phyloP scores from a whole-genome alignment of 1,284 basidiomycete genomes.

The Marasmius tenuissimus region DNA sequence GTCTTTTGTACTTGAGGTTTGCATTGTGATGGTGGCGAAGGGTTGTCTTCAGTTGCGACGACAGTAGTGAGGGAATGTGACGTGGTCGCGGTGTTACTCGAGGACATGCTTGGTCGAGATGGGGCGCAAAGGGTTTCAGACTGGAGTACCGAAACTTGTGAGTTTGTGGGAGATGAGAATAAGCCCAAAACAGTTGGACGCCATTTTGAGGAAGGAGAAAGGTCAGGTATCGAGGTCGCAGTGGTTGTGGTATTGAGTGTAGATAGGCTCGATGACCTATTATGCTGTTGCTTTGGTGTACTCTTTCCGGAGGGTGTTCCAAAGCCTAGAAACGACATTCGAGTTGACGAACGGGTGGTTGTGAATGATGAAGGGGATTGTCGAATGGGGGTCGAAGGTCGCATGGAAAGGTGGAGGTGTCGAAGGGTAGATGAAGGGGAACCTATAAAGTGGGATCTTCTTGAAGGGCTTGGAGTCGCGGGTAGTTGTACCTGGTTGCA shows the following conservation, averaged over 20 bases:
- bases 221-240: slow-evolving; percentile 19
- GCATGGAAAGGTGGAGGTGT: slow-evolving; percentile 52
- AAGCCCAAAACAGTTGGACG: slow-evolving; percentile 62
- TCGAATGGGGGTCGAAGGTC: slow-evolving; percentile 39
- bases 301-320: slow-evolving; percentile 29
- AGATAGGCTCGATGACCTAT: slow-evolving; percentile 44
- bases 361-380: slow-evolving; percentile 29
- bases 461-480: slow-evolving; percentile 37
- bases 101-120: slow-evolving; percentile 68
- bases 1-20: slow-evolving; percentile 41
- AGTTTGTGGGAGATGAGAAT: slow-evolving; percentile 45
- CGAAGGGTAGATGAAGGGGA: slow-evolving; percentile 51
- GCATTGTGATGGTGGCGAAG: slow-evolving; percentile 20
- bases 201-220: slow-evolving; percentile 40
- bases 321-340: slow-evolving; percentile 43
- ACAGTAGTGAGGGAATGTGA: slow-evolving; percentile 53
- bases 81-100: slow-evolving; percentile 31
- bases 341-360: slow-evolving; percentile 36
- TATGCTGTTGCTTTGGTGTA: slow-evolving; percentile 36
- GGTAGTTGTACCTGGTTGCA: slow-evolving; percentile 27
- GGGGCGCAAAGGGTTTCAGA: slow-evolving; percentile 43
- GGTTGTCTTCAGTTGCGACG: slow-evolving; percentile 37
- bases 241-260: slow-evolving; percentile 27
- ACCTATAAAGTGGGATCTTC: slow-evolving; percentile 40
- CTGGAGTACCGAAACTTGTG: slow-evolving; percentile 34